These are phyloP conservation scores for Leucosporidium creatinivorum DNA, from an alignment of 768 basidiomycete species.

Conservation along the genomic window DNA sequence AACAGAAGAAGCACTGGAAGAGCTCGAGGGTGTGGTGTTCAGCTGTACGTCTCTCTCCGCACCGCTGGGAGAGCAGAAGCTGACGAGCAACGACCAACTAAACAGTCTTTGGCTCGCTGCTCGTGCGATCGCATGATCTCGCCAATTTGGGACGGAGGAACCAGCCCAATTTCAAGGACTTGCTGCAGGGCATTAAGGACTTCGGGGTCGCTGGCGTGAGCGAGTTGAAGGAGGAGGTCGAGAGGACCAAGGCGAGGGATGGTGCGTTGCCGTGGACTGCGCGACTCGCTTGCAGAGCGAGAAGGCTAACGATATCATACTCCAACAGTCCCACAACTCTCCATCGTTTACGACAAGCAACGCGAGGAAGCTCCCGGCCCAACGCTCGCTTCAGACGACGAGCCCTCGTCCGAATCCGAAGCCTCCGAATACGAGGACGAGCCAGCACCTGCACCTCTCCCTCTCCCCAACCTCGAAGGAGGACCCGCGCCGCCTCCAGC, in stretches of 20 bases:
- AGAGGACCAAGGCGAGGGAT: neutral
- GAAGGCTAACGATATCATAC: too few species aligned
- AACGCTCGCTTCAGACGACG: neutral
- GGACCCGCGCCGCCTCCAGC: too few species aligned
- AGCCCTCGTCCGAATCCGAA: neutral
- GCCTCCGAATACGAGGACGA: slow-evolving; percentile 13
- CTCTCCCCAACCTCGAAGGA: too few species aligned
- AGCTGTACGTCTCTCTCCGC: slow-evolving; percentile 7
- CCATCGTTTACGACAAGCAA: neutral
- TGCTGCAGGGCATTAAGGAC: neutral
- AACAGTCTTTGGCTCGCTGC: slow-evolving; percentile 23
- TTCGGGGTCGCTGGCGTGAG: slow-evolving; percentile 8
- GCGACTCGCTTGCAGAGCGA: too few species aligned
- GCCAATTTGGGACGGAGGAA: slow-evolving; percentile 24
- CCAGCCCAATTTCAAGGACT: slow-evolving; percentile 15
- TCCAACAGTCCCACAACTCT: neutral
- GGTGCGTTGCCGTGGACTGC: too few species aligned
- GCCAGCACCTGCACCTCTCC: neutral
- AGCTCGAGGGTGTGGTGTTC: slow-evolving; percentile 17
- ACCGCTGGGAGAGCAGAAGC: too few species aligned
- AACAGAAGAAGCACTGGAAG: slow-evolving; percentile 6
- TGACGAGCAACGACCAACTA: neutral
- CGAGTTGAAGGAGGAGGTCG: slow-evolving; percentile 1
- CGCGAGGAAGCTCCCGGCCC: neutral
- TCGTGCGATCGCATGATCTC: slow-evolving; percentile 13